Percentiles rank a stretch among this genome's conserved stretches.
Conservation (phyloP, 148 eudicot genomes). For the Oxyria digyna region DNA sequence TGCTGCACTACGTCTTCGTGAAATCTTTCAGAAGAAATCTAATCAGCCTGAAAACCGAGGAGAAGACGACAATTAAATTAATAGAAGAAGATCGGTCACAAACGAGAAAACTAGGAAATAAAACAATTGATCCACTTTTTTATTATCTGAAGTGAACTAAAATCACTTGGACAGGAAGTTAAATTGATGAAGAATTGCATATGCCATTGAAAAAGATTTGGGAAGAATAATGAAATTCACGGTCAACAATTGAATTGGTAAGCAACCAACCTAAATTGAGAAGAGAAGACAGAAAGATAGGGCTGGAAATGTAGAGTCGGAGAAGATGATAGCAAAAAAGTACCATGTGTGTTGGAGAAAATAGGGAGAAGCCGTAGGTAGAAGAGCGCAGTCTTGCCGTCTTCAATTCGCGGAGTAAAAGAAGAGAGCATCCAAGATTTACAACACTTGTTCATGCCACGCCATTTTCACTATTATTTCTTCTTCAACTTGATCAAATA, state of each 20-base stretch:
- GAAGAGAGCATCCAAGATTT: not conserved
- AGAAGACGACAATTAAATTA: not conserved
- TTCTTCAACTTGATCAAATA: too few relatives aligned
- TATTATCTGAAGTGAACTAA: not conserved
- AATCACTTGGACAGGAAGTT: not conserved
- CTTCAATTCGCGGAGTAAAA: not conserved
- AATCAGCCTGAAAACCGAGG: conserved; percentile 23
- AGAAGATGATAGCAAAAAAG: not conserved
- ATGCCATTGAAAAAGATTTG: not conserved
- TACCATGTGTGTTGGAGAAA: not conserved
- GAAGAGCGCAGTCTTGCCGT: not conserved
- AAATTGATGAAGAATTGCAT: not conserved
- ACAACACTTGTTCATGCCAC: not conserved
- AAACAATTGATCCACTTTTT: not conserved
- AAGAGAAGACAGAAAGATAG: not conserved
- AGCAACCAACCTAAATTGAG: not conserved
- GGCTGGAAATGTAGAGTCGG: not conserved
- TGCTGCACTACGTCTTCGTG: conserved; percentile 19
- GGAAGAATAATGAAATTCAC: not conserved
- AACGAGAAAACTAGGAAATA: not conserved
- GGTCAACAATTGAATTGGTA: not conserved
- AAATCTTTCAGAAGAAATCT: conserved; percentile 18
- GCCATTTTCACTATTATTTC: not conserved
- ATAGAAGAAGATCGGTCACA: not conserved
- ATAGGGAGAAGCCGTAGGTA: not conserved